Conservation (phyloP, 139 green algal genomes). For the Monoraphidium neglectum region DNA sequence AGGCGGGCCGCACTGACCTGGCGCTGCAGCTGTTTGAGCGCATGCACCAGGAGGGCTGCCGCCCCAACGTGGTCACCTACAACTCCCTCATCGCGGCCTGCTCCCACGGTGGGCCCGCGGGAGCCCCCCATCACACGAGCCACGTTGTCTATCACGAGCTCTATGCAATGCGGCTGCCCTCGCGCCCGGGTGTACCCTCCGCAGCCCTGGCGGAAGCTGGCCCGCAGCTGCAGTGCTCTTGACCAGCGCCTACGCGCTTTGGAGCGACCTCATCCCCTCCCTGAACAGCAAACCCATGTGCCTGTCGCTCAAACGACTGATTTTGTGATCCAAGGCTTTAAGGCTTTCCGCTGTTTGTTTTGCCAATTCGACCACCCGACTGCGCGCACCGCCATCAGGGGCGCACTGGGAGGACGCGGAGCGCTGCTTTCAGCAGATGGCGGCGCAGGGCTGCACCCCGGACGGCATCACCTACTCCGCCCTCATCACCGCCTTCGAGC, state of each 20-base stretch:
- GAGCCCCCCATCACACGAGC: no score
- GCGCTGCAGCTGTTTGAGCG: constrained; percentile 71
- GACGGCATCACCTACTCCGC: constrained; percentile 80
- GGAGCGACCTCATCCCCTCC: neutral
- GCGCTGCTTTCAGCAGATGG: constrained; percentile 83
- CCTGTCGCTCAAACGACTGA: neutral
- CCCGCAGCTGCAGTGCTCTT: neutral
- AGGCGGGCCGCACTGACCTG: constrained; percentile 66
- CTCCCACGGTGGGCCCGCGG: constrained; percentile 51
- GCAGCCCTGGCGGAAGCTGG: no score
- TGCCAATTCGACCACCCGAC: no score
- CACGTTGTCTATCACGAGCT: no score
- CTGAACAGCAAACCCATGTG: neutral
- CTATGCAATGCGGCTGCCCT: no score
- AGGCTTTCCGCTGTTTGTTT: no score
- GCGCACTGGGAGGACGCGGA: constrained; percentile 77
- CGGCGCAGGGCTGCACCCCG: constrained; percentile 60
- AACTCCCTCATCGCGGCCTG: constrained; percentile 88
- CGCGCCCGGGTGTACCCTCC: no score
- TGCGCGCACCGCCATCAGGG: constrained; percentile 54
- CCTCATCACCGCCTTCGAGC: constrained; percentile 71
- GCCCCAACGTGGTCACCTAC: constrained; percentile 87
- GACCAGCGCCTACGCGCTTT: neutral
- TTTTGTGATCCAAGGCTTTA: neutral
- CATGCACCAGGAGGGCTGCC: constrained; percentile 71